phyloP scores from a whole-genome alignment of 495 filamentous ascomycete genomes.

The Glarea lozoyensis region DNA sequence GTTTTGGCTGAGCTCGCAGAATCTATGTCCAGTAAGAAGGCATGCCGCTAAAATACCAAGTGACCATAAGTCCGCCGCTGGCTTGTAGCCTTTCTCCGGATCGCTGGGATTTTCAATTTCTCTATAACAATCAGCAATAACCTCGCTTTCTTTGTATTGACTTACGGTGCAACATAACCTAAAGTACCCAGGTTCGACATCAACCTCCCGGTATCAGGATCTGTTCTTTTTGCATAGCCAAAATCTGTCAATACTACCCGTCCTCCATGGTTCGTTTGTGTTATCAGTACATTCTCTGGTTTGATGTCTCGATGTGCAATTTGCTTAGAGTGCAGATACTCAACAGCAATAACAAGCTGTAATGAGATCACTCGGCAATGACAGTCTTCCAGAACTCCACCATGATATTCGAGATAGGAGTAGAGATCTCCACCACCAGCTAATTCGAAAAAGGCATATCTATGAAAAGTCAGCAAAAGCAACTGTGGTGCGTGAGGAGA shows the following conservation, averaged over 20 bases:
- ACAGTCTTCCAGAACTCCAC: conserved; percentile 46
- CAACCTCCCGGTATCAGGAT: conserved; percentile 39
- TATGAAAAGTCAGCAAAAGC: conserved; percentile 19
- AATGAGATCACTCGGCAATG: conserved; percentile 76
- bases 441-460: conserved; percentile 58
- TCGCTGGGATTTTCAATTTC: conserved; percentile 30
- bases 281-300: conserved; percentile 88
- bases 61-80: conserved; percentile 56
- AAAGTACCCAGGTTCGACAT: conserved; percentile 53
- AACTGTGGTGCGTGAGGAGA: background rate
- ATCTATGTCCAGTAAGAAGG: conserved; percentile 46
- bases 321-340: conserved; percentile 71
- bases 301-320: conserved; percentile 91
- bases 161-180: conserved; percentile 67
- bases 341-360: conserved; percentile 68
- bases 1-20: no score
- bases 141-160: conserved; percentile 12
- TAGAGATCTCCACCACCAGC: conserved; percentile 56
- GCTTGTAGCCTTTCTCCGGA: conserved; percentile 42
- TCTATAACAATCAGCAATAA: conserved; percentile 29
- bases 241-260: conserved; percentile 69
- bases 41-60: conserved; percentile 43
- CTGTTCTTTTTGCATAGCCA: conserved; percentile 43
- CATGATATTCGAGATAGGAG: conserved; percentile 40
- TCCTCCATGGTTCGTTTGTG: conserved; percentile 38